Base-by-base conservation (phyloP, 2,329 filamentous ascomycete species). In the Aspergillus fumigatiaffinis region DNA sequence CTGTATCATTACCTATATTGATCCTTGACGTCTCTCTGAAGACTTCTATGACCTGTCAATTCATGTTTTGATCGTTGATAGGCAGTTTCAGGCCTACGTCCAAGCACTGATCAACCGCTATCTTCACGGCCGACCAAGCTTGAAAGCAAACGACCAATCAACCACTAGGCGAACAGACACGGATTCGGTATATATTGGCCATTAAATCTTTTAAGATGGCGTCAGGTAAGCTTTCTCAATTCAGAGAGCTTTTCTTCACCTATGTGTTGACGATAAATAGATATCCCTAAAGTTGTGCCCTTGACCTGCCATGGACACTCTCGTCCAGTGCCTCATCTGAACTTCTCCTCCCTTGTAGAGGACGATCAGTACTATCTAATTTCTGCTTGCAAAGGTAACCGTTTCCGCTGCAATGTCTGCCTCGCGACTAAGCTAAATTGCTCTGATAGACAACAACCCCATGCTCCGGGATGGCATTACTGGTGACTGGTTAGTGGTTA, bases 401-500 rank as follows among this genome's bases (percentile, higher is more conserved):
- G 51, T 44, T 44, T 44, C 49, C 28, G 7, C 52, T 54, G 21
- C n/a, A 21, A 21, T 52, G 44, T 25, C 14, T 32, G 21, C 21
- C 47, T 23, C 26, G 47, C 12, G 14, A 14, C 42, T 53, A 20
- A 52, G 28, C 54, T n/a, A 32, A 23, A 56, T 64, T 50, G 48
- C 17, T 49, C 20, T 49, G 58, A 58, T 55, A 92, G 94, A 99
- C 80, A 93, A 93, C 71, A 97, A 97, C 73, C 94, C 94, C 52
- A 97, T 97, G 92, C 88, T 99, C 66, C 90, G 94, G 64, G 91
- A 97, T 78, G 94, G 94, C 61, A 84, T 95, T 60, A 99, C 93
- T 50, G 94, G 94, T 58, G 92, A 97, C 75, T 97, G 92, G 90
- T 90, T 79, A 59, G 80, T 64, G 12, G 21, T 32, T n/a, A 25